A percentile compares a stretch with the other conserved stretches of the same genome.
Conservation (phyloP, 148 eudicot genomes). For the Fallopia convolvulus region DNA sequence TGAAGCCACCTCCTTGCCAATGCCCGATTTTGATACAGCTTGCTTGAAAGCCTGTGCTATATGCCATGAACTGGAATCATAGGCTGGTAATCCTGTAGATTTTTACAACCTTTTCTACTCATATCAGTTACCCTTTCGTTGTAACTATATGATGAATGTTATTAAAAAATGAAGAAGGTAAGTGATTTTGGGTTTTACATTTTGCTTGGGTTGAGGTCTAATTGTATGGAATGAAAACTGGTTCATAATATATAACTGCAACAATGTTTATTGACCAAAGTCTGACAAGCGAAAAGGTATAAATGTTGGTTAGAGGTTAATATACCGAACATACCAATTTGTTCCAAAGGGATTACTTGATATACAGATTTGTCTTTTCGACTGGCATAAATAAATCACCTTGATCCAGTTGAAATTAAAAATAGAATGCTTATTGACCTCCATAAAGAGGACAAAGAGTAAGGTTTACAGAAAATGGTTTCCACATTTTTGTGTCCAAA, state of each 20-base stretch:
- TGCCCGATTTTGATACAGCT: too few species aligned
- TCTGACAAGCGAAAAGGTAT: not conserved
- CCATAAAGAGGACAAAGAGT: not conserved
- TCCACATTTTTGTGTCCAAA: not conserved
- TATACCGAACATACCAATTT: too few species aligned
- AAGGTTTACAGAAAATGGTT: not conserved
- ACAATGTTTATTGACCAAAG: not conserved
- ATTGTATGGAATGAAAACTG: not conserved
- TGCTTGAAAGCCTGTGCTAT: not conserved
- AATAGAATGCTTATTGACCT: not conserved
- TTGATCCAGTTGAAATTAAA: not conserved
- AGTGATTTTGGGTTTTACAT: not conserved
- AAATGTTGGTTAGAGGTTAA: not conserved
- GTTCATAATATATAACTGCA: not conserved
- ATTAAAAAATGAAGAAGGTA: not conserved
- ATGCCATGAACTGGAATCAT: not conserved
- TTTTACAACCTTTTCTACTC: not conserved
- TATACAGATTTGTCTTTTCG: too few species aligned
- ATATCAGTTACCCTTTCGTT: not conserved
- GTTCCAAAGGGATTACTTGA: too few species aligned
- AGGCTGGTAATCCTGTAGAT: not conserved
- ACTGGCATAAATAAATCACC: not conserved
- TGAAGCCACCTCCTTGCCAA: too few species aligned
- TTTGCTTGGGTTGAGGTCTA: not conserved
- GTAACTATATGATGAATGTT: not conserved